Base-by-base conservation (phyloP, 1,284 basidiomycete species). In the Bondarzewia mesenterica region DNA sequence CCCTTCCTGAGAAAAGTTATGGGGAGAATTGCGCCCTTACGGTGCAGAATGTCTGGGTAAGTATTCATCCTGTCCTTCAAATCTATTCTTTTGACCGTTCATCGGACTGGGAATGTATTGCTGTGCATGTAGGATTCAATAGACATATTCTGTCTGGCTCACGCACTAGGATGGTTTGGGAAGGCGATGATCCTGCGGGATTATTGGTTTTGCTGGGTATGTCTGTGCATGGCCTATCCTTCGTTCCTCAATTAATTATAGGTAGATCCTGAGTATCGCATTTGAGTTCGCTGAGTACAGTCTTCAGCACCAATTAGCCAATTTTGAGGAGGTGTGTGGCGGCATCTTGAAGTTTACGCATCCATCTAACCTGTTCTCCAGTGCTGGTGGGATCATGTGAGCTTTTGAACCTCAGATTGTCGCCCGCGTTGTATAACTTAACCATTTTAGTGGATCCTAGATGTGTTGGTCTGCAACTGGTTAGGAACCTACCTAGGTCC, bases 321-420 rank as follows among this genome's bases (percentile, higher is more conserved):
- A 91, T 61, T 91, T 91, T 61, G 82, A 77, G 44, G 88, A 91
- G 76, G 86, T 86, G 66, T 46, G 69, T 61, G 47, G 58, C 40
- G 20, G 25, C 20, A 38, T 53, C 50, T 16, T 49, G 52, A 61
- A 54, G 47, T 51, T 23, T 48, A 32, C 44, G 42, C 42, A 49
- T 54, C 55, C 35, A 52, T 50, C 42, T 42, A 44, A 52, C 22
- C 40, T 50, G 46, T 36, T 40, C 49, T 49, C 46, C 55, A 87
- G 85, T 89, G 87, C 58, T 89, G 86, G 87, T 89, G 88, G 88
- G 88, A 90, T 61, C 88, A 90, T 71, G 87, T 89, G 66, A 61
- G 81, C 72, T 29, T 23, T 53, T 44, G n/a, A 42, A 42, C 44
- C 14, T 46, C 25, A 37, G 48, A 50, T 52, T 23, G 48, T 41